Percentiles rank a stretch among this genome's conserved stretches.
These are phyloP conservation scores for Babesia bovis DNA, from an alignment of 169 alveolate species.

Conservation along the genomic window DNA sequence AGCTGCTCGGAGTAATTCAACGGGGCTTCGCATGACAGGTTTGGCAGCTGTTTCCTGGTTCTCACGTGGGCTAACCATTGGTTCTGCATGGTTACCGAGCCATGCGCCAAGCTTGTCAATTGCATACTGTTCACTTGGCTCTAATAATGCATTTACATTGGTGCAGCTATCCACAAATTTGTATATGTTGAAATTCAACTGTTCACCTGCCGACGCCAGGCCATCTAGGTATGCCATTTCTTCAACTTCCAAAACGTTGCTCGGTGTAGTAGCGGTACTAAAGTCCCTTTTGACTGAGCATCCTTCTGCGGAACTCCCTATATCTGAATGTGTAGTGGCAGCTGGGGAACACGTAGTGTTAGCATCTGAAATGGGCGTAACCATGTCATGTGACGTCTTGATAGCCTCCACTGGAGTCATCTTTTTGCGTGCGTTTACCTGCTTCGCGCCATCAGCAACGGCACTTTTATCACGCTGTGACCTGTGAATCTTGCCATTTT, in stretches of 20 bases:
- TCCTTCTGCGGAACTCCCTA: not conserved
- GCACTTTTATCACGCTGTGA: not conserved
- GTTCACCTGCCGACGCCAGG: conserved; percentile 25
- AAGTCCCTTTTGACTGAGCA: conserved; percentile 11
- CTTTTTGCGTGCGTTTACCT: not conserved
- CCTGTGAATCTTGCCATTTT: not conserved
- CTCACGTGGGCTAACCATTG: not conserved
- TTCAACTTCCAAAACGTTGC: conserved; percentile 9
- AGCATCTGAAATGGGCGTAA: not conserved
- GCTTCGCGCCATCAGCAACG: not conserved
- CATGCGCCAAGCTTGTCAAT: conserved; percentile 2
- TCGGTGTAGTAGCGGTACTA: conserved; percentile 39
- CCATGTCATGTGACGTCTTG: not conserved
- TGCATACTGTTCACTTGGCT: not conserved
- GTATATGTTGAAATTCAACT: conserved; percentile 57
- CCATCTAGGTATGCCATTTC: conserved; percentile 21
- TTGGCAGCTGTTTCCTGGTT: not conserved
- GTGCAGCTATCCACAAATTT: conserved; percentile 58
- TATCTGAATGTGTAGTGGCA: not conserved
- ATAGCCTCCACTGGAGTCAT: not conserved
- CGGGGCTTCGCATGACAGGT: not conserved
- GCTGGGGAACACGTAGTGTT: not conserved
- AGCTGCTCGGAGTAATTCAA: conserved; percentile 72
- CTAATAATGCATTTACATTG: not conserved
- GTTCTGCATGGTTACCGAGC: not conserved